Evolutionary conservation across 2,329 filamentous ascomycete genomes (phyloP), one percentile per base, ranked within the genome.

Genomic region (Claviceps sp.): DNA sequence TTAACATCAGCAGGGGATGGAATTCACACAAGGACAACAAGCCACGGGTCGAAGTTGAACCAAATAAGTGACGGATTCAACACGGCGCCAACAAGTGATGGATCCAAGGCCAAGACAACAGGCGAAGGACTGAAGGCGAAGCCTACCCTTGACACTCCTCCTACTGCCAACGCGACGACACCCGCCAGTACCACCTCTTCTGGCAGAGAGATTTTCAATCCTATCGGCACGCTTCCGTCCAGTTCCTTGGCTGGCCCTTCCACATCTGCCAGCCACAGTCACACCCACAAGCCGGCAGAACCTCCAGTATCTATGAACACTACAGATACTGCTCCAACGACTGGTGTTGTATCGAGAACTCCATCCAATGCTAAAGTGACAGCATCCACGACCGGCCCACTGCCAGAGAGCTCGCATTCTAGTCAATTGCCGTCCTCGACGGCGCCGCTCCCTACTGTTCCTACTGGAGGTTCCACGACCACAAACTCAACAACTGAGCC

Each of bases 151-250:
- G 47, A 50, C 17, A n/a, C 30, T 22, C 26, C n/a, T 13, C 41
- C 47, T 13, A 40, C 51, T 24, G 40, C 34, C 10, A 54, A 57
- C 47, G 47, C 16, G 48, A 52, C 50, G 5, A 17, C 22, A 11
- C 16, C 50, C 7, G 50, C 19, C 13, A 11, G 47, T 11, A 40
- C 22, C 16, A 42, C 16, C 26, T 50, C 34, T 14, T 40, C 43
- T 4, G n/a, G 16, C 16, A 54, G 40, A 19, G 58, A 56, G n/a
- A 37, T 62, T 3, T 48, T 61, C 44, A 57, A 61, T 38, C 60
- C 63, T 14, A 51, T 63, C n/a, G 46, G 53, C 11, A 58, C 60
- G 11, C 40, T 59, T 26, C 19, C 63, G 26, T 55, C 51, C 38
- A 58, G 52, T 5, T 43, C 60, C 17, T 45, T 61, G 30, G 57